Percentiles rank a stretch among this genome's conserved stretches.
phyloP scores from a whole-genome alignment of 768 basidiomycete genomes.

The Plicaturopsis crispa region DNA sequence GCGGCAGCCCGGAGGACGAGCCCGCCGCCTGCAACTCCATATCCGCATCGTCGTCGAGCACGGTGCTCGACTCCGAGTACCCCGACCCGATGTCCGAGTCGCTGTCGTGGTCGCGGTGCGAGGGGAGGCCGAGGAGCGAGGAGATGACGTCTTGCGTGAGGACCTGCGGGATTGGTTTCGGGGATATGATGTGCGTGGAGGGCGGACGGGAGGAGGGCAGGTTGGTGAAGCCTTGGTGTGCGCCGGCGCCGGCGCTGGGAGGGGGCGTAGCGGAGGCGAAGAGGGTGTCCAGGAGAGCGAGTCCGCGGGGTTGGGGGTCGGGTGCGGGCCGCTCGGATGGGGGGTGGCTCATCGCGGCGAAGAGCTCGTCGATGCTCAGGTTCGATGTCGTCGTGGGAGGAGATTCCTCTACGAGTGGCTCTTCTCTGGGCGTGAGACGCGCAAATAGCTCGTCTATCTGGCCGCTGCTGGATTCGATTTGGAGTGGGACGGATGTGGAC shows the following conservation, averaged over 20 bases:
- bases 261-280: conserved; percentile 59
- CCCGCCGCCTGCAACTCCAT: conserved; percentile 19
- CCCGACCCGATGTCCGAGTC: conserved; percentile 30
- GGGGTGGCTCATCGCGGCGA: conserved; percentile 27
- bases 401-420: too few relatives aligned
- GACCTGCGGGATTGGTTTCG: conserved; percentile 57
- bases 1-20: conserved; percentile 24
- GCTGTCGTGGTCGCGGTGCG: conserved; percentile 17
- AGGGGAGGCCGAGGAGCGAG: conserved; percentile 49
- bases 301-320: conserved; percentile 31
- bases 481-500: too few relatives aligned
- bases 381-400: conserved; percentile 27
- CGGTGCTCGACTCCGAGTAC: conserved; percentile 32
- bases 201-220: conserved; percentile 12
- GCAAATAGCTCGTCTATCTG: too few relatives aligned
- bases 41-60: conserved; percentile 22
- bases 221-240: conserved; percentile 5
- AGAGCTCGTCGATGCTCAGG: conserved; percentile 40
- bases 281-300: conserved; percentile 56
- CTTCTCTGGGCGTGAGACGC: too few relatives aligned
- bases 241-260: conserved; percentile 3
- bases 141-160: conserved; percentile 67
- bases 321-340: conserved; percentile 15
- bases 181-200: conserved; percentile 38
- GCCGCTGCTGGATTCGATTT: too few relatives aligned